Evolutionary conservation across 163 green algal genomes (phyloP).

Genomic region (Trebouxia gelatinosa): DNA sequence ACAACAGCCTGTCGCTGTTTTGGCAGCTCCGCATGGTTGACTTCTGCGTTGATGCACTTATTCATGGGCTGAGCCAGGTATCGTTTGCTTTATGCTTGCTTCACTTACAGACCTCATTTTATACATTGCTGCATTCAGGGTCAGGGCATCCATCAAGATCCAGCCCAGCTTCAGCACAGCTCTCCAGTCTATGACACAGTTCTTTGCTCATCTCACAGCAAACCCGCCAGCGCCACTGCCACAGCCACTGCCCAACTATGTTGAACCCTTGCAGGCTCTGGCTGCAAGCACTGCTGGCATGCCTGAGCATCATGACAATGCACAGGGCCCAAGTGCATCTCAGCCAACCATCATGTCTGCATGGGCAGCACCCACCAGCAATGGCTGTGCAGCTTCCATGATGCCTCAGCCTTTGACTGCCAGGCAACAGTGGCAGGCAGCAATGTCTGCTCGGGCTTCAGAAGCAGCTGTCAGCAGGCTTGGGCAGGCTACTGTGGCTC

Average conservation of each 20-base stretch:
- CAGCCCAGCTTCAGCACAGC: constrained; percentile 64
- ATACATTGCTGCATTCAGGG: constrained; percentile 53
- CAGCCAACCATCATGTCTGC: constrained; percentile 13
- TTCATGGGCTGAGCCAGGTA: not conserved
- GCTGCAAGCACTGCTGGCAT: too few species aligned
- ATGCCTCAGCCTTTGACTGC: not conserved
- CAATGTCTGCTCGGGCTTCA: not conserved
- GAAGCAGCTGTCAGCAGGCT: not conserved
- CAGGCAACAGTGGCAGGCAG: constrained; percentile 10
- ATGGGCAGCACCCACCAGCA: not conserved
- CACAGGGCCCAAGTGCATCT: not conserved
- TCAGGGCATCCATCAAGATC: constrained; percentile 60
- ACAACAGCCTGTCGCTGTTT: not conserved
- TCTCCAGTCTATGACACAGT: constrained; percentile 54
- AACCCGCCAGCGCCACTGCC: constrained; percentile 1
- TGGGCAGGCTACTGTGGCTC: too few species aligned
- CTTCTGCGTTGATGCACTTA: not conserved
- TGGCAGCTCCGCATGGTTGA: not conserved
- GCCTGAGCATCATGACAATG: not conserved
- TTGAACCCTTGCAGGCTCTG: too few species aligned
- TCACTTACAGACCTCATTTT: not conserved
- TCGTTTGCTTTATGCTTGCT: not conserved
- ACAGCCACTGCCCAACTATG: not conserved
- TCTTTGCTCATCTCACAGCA: constrained; percentile 56
- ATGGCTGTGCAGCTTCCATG: not conserved